phyloP scores from a whole-genome alignment of 2,329 filamentous ascomycete species.

The Aureobasidium sp. region DNA sequence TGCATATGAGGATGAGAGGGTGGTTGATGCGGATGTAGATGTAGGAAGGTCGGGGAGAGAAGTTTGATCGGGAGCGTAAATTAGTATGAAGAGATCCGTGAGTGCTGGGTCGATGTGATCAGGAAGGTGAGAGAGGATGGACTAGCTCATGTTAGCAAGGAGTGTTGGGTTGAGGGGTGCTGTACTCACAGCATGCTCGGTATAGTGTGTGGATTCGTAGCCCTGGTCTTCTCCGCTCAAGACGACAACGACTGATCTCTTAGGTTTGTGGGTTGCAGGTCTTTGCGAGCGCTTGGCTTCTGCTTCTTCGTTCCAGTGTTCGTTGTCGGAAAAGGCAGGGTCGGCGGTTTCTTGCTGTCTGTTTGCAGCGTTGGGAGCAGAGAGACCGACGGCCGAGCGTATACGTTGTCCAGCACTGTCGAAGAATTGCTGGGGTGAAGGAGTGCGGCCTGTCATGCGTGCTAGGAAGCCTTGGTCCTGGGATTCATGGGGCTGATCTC shows the following conservation, averaged over 20 bases:
- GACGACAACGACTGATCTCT: slow-evolving; percentile 77
- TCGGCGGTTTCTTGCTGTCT: slow-evolving; percentile 21
- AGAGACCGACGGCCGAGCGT: slow-evolving; percentile 70
- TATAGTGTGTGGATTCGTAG: slow-evolving; percentile 47
- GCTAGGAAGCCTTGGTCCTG: slow-evolving; percentile 51
- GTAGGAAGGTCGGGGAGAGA: slow-evolving; percentile 69
- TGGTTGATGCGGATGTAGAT: slow-evolving; percentile 62
- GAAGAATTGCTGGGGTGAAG: slow-evolving; percentile 81
- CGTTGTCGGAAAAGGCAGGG: slow-evolving; percentile 55
- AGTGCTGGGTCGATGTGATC: slow-evolving; percentile 63
- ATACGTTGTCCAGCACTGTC: slow-evolving; percentile 76
- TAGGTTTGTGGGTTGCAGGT: slow-evolving; percentile 25
- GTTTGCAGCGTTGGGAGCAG: slow-evolving; percentile 49
- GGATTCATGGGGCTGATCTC: background rate
- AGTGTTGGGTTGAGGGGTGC: background rate
- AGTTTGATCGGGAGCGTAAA: slow-evolving; percentile 81
- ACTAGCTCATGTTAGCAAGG: slow-evolving; percentile 26
- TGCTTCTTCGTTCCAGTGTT: slow-evolving; percentile 86
- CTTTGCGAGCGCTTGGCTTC: slow-evolving; percentile 50
- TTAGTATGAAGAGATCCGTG: slow-evolving; percentile 76
- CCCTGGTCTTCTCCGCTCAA: slow-evolving; percentile 71
- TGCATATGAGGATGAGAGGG: slow-evolving; percentile 28
- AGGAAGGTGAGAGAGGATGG: slow-evolving; percentile 79
- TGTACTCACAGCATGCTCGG: slow-evolving; percentile 71
- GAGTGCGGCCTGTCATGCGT: slow-evolving; percentile 72